Evolutionary conservation across 129 eudicot genomes (phyloP), one percentile per base, ranked within the genome.

Genomic region (Flaveria bidentis): DNA sequence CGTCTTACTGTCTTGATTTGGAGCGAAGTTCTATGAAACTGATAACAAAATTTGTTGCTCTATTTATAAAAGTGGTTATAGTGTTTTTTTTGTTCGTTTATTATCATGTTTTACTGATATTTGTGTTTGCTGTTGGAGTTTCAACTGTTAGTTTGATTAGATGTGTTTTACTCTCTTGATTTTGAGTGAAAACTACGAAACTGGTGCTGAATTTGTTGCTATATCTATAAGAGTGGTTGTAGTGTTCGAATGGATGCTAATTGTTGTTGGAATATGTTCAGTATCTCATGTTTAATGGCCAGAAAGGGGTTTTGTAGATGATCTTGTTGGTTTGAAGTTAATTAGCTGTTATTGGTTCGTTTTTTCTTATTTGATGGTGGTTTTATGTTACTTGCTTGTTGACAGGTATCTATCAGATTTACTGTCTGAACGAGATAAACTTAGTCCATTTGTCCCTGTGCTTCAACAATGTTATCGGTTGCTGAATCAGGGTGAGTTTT

Each of bases 401-500:
- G 65, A 46, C 85, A 88, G 92, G 82, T 88, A 91, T 81, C 91
- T 88, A 9, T 44, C 89, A 25, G 97, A 92, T 76, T 64, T 92
- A 78, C 84, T 92, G 45, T 89, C 88, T 16, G 97, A 92, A 82
- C 96, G 96, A 42, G 84, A 92, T 76, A 92, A 89, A 72, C 82
- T 92, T 16, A 71, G 82, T 85, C 97, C 97, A 12, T 92, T 92
- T 81, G 67, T 86, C 81, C 89, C 93, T 8, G 93, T 92, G 77
- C 93, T 92, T 69, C 96, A 96, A 23, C 81, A 87, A 66, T 71
- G 96, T 67, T 87, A 82, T 46, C 88, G 96, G 12, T 81, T 92
- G 91, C 88, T 92, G 84, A 92, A 81, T 82, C 97, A 92, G 89
- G 97, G 97, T 92, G 79, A 87, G 97, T 85, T 81, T 63, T 67